A percentile compares a stretch with the other conserved stretches of the same genome.
These are phyloP conservation scores for Saccharomyces hybrid DNA, from an alignment of 1,139 yeast genomes.

Conservation along the genomic window DNA sequence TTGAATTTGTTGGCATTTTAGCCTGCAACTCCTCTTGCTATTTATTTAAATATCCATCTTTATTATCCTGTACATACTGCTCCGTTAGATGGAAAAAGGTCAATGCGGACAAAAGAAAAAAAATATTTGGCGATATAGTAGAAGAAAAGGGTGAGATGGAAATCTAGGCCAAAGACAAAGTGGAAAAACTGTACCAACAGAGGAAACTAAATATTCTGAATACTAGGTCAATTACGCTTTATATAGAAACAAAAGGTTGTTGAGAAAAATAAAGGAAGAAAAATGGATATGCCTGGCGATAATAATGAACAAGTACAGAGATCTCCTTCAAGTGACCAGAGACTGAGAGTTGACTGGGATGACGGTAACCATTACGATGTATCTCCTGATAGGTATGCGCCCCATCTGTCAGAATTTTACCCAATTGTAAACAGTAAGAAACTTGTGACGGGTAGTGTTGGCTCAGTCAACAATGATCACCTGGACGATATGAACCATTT, in stretches of 20 bases:
- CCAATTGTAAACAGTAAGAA: slow-evolving; percentile 23
- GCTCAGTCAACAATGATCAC: slow-evolving; percentile 4
- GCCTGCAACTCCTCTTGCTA: too few relatives aligned
- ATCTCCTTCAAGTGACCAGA: background rate
- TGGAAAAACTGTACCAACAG: background rate
- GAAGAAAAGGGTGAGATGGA: background rate
- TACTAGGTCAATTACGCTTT: background rate
- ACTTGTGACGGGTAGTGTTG: slow-evolving; percentile 1
- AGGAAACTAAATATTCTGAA: background rate
- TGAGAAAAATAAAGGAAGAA: slow-evolving; percentile 3
- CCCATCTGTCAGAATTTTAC: slow-evolving; percentile 31
- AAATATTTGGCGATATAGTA: background rate
- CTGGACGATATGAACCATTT: slow-evolving; percentile 4
- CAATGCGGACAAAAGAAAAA: background rate
- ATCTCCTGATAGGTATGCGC: slow-evolving; percentile 26
- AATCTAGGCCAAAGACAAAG: background rate
- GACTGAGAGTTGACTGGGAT: background rate
- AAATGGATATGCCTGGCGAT: background rate
- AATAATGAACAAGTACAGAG: slow-evolving; percentile 1
- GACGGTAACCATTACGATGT: background rate
- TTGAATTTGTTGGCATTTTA: too few relatives aligned
- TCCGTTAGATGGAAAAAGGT: background rate
- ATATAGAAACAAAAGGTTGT: background rate
- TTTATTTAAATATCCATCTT: too few relatives aligned
- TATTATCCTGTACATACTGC: too few relatives aligned